Evolutionary conservation across 148 eudicot species (phyloP).

Genomic region (Rhododendron ovatum): DNA sequence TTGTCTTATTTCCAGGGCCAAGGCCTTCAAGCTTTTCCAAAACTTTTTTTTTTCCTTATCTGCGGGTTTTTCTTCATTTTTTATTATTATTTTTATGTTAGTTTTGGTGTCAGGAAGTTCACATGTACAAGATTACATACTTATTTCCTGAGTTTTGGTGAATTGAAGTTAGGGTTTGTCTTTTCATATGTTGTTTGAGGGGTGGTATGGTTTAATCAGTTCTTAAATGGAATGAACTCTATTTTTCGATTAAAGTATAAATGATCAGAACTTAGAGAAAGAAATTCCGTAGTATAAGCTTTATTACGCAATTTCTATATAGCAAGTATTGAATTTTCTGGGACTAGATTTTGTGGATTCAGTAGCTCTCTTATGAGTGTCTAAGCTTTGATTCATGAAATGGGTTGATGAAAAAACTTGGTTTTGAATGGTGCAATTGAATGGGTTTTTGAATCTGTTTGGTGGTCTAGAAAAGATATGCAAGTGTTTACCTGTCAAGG

Average conservation of each 20-base stretch:
- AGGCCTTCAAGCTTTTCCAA: not conserved
- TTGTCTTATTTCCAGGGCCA: not conserved
- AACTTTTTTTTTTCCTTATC: not conserved
- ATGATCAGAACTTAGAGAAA: slow-evolving; percentile 10
- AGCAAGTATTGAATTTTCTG: not conserved
- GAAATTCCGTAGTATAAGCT: not conserved
- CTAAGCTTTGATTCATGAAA: not conserved
- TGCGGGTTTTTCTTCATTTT: not conserved
- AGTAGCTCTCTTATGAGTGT: slow-evolving; percentile 4
- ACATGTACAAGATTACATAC: not conserved
- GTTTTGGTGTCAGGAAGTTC: not conserved
- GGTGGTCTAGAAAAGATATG: not conserved
- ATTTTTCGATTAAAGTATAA: slow-evolving; percentile 3
- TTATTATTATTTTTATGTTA: not conserved
- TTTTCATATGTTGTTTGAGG: slow-evolving; percentile 4
- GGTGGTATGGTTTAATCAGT: slow-evolving; percentile 4
- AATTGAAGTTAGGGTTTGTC: slow-evolving; percentile 5
- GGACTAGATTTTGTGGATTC: not conserved
- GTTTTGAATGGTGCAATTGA: not conserved
- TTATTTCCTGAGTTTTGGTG: not conserved
- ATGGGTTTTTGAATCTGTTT: not conserved
- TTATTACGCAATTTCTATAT: not conserved
- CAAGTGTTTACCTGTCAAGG: slow-evolving; percentile 3
- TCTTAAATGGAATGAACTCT: slow-evolving; percentile 12
- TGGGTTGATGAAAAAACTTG: not conserved